phyloP scores from a whole-genome alignment of 1,139 yeast genomes.

The Zygoascus sp. region DNA sequence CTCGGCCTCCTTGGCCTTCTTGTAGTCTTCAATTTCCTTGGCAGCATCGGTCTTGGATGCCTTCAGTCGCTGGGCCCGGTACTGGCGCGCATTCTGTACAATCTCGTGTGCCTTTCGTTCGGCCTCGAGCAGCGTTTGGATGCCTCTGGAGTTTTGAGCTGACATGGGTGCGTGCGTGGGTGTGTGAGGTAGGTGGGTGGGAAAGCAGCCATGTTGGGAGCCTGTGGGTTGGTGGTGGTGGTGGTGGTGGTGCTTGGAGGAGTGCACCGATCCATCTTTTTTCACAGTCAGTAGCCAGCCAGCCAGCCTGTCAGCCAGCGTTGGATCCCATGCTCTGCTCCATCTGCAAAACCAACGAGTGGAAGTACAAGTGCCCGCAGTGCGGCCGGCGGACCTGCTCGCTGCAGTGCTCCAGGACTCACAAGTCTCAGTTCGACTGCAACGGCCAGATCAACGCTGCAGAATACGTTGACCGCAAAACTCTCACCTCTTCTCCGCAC shows the following conservation, averaged over 20 bases:
- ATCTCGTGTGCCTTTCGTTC: slow-evolving; percentile 96
- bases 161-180: slow-evolving; percentile 35
- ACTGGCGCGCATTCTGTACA: slow-evolving; percentile 83
- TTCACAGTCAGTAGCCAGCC: too few relatives aligned
- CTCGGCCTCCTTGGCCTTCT: slow-evolving; percentile 77
- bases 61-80: slow-evolving; percentile 83
- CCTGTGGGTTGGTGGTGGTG: neutral
- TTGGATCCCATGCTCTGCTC: slow-evolving; percentile 16
- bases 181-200: neutral
- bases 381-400: slow-evolving; percentile 69
- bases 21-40: slow-evolving; percentile 81
- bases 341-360: slow-evolving; percentile 20
- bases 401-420: slow-evolving; percentile 62
- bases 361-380: slow-evolving; percentile 82
- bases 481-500: slow-evolving; percentile 34
- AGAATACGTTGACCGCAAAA: slow-evolving; percentile 48
- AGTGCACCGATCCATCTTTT: too few relatives aligned
- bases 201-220: neutral
- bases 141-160: slow-evolving; percentile 42
- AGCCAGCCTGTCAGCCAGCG: neutral
- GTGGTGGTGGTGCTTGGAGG: too few relatives aligned
- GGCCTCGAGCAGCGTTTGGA: slow-evolving; percentile 52
- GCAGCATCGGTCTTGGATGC: slow-evolving; percentile 94
- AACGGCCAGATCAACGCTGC: slow-evolving; percentile 64
- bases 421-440: slow-evolving; percentile 61